Evolutionary conservation across 495 filamentous ascomycete genomes (phyloP).

Genomic region (Sordaria brevicollis): DNA sequence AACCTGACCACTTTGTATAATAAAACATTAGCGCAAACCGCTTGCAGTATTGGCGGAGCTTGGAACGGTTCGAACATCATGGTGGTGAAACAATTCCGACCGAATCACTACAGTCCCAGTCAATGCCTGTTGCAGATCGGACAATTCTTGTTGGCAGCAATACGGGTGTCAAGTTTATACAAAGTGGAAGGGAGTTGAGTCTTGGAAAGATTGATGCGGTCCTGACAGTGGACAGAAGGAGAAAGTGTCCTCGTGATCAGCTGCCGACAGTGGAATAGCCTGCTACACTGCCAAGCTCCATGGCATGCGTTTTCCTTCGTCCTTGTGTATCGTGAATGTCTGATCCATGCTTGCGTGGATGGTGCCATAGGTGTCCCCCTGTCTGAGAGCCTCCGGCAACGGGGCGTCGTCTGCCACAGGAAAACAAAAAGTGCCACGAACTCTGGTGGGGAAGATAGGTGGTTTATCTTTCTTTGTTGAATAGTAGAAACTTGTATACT

Average conservation of each 20-base stretch:
- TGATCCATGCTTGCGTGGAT: not conserved
- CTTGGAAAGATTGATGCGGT: not conserved
- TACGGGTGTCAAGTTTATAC: not conserved
- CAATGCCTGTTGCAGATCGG: not conserved
- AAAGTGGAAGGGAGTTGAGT: not conserved
- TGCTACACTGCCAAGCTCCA: not conserved
- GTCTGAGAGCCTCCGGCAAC: not conserved
- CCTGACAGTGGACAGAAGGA: not conserved
- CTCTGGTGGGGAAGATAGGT: not conserved
- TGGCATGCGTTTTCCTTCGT: not conserved
- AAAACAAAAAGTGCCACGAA: not conserved
- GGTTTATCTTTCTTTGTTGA: too few relatives aligned
- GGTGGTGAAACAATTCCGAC: not conserved
- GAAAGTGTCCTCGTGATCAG: not conserved
- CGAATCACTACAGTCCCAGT: too few relatives aligned
- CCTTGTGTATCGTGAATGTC: not conserved
- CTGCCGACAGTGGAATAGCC: not conserved
- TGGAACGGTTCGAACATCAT: not conserved
- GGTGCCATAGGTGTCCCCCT: not conserved
- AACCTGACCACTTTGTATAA: not conserved
- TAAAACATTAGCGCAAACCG: not conserved
- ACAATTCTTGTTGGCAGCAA: not conserved
- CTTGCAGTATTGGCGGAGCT: not conserved
- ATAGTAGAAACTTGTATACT: too few relatives aligned
- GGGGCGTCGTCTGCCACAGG: not conserved